Percentiles rank a stretch among this genome's conserved stretches.
These are phyloP conservation scores for Lichtheimia ornata DNA, from an alignment of 371 early-diverging fungal species.

Conservation along the genomic window DNA sequence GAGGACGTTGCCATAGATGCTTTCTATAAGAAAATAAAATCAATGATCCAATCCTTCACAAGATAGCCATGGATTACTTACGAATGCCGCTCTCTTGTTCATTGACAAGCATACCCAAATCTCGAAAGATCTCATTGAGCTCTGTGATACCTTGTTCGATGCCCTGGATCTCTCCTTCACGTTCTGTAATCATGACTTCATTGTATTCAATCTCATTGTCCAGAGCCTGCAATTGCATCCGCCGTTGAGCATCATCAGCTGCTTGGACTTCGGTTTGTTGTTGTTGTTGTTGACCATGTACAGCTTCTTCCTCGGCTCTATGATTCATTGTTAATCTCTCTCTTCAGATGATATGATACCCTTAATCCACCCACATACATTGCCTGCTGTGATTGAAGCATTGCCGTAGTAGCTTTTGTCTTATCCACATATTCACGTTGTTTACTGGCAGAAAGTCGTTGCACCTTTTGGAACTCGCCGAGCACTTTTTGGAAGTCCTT, in stretches of 20 bases:
- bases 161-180: slow-evolving; percentile 89
- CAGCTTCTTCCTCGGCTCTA: slow-evolving; percentile 53
- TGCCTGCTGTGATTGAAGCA: slow-evolving; percentile 41
- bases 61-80: slow-evolving; percentile 38
- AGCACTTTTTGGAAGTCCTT: slow-evolving; percentile 92
- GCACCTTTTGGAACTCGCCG: slow-evolving; percentile 84
- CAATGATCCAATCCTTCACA: background rate
- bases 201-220: slow-evolving; percentile 94
- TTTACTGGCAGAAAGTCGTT: slow-evolving; percentile 81
- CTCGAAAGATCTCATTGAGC: slow-evolving; percentile 91
- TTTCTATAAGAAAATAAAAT: slow-evolving; percentile 26
- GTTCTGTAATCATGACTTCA: slow-evolving; percentile 88
- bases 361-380: slow-evolving; percentile 24
- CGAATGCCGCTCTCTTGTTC: slow-evolving; percentile 94
- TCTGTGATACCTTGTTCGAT: slow-evolving; percentile 76
- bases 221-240: slow-evolving; percentile 72
- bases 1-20: slow-evolving; percentile 76
- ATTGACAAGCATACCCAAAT: slow-evolving; percentile 92
- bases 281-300: slow-evolving; percentile 29
- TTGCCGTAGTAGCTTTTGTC: slow-evolving; percentile 52
- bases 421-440: slow-evolving; percentile 86
- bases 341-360: background rate
- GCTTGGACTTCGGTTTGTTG: slow-evolving; percentile 56
- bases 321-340: background rate
- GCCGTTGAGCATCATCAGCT: slow-evolving; percentile 63